Conservation (phyloP, 2,329 filamentous ascomycete species). For the Fusarium mangiferae region DNA sequence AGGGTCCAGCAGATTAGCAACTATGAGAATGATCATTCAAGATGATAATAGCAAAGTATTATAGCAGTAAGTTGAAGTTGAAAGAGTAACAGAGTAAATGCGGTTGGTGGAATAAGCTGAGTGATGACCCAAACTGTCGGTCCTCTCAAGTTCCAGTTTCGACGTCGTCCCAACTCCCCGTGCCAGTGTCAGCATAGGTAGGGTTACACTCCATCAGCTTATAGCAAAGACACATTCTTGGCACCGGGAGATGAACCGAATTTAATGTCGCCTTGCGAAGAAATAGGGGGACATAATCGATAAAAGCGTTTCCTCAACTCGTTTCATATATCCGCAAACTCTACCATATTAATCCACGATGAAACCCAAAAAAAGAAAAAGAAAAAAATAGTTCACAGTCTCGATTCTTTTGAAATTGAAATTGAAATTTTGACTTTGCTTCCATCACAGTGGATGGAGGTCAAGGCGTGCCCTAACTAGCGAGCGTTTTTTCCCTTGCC, state of each 20-base stretch:
- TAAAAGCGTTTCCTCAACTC: not conserved
- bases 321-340: constrained; percentile 19
- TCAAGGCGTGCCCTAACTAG: constrained; percentile 10
- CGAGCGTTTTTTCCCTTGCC: constrained; percentile 2
- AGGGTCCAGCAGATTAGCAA: not conserved
- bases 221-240: constrained; percentile 5
- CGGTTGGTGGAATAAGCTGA: constrained; percentile 9
- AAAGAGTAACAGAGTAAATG: not conserved
- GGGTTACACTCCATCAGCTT: constrained; percentile 9
- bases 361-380: constrained; percentile 5
- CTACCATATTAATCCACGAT: constrained; percentile 4
- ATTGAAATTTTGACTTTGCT: not conserved
- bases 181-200: not conserved
- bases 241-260: constrained; percentile 4
- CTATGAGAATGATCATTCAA: not conserved
- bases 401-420: not conserved
- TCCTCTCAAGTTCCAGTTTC: constrained; percentile 7
- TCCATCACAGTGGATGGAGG: not conserved
- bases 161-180: constrained; percentile 4
- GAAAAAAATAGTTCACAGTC: constrained; percentile 1
- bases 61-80: not conserved
- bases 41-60: not conserved
- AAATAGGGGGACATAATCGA: not conserved
- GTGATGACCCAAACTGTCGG: constrained; percentile 16
- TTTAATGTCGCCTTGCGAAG: constrained; percentile 20